A percentile compares a stretch with the other conserved stretches of the same genome.
Conservation (phyloP, 768 basidiomycete genomes). For the Suillus bovinus region DNA sequence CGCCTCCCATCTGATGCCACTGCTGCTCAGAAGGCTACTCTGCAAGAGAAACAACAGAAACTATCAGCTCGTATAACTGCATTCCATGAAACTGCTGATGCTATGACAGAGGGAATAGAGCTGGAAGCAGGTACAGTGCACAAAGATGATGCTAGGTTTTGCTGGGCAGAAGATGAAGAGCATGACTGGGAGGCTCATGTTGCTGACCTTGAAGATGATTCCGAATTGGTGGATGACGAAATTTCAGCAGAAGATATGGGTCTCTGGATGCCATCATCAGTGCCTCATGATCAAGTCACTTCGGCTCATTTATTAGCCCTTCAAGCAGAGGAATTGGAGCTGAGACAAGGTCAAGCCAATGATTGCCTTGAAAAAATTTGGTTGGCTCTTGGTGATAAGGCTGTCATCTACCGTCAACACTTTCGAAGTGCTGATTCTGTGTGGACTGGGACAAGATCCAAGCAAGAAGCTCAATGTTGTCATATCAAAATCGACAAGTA, state of each 20-base stretch:
- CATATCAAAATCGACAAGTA: background rate
- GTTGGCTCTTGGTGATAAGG: no score
- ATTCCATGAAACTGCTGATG: background rate
- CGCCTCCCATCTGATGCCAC: background rate
- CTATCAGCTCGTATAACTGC: background rate
- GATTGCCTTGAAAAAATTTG: no score
- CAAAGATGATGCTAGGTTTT: background rate
- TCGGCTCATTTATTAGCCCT: background rate
- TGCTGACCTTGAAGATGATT: background rate
- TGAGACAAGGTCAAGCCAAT: no score
- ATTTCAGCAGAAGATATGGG: background rate
- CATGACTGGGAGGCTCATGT: background rate
- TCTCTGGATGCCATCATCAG: background rate
- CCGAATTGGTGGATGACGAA: background rate
- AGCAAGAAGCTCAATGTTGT: background rate
- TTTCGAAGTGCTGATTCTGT: constrained; percentile 7
- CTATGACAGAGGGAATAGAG: background rate
- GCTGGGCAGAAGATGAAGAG: background rate
- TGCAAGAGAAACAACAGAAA: background rate
- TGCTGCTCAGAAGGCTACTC: background rate
- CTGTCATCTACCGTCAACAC: constrained; percentile 8
- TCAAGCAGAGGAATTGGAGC: no score
- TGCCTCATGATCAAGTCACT: background rate
- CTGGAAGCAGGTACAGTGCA: no score
- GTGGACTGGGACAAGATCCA: constrained; percentile 5